These are phyloP conservation scores for Gamarada debralockiae DNA, from an alignment of 495 filamentous ascomycete genomes.

Conservation along the genomic window DNA sequence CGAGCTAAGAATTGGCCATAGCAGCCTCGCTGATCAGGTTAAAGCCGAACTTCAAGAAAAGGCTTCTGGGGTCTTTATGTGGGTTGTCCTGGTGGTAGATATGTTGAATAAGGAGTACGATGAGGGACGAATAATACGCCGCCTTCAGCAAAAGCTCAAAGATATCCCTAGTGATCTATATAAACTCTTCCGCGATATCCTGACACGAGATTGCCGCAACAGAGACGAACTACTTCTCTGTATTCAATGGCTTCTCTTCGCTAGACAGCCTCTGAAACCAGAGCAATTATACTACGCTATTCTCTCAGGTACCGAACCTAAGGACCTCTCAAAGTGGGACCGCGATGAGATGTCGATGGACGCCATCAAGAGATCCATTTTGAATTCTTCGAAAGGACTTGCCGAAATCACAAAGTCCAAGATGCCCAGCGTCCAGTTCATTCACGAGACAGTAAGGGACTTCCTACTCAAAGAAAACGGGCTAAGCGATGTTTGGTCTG, in stretches of 20 bases:
- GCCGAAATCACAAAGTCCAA: constrained; percentile 23
- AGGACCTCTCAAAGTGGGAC: constrained; percentile 4
- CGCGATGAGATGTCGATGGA: constrained; percentile 22
- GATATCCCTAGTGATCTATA: constrained; percentile 22
- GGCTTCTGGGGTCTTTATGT: constrained; percentile 29
- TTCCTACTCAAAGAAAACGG: constrained; percentile 27
- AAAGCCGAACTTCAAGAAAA: constrained; percentile 7
- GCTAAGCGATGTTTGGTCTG: constrained; percentile 10
- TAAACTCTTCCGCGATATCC: constrained; percentile 22
- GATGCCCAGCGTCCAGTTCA: constrained; percentile 29
- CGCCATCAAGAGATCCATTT: constrained; percentile 24
- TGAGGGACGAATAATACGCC: background rate
- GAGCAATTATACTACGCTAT: constrained; percentile 28
- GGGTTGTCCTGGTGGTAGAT: no score
- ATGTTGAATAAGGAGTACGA: constrained; percentile 4
- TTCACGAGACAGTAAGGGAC: constrained; percentile 35
- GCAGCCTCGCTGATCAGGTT: constrained; percentile 12
- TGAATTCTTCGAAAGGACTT: constrained; percentile 28
- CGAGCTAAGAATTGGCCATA: constrained; percentile 12
- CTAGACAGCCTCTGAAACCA: constrained; percentile 17
- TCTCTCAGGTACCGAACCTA: constrained; percentile 15
- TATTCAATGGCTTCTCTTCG: constrained; percentile 30
- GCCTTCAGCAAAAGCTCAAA: background rate
- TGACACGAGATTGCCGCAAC: background rate
- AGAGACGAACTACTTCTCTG: constrained; percentile 13